Evolutionary conservation across 768 basidiomycete species (phyloP), one percentile per base, ranked within the genome.

Genomic region (Obba rivulosa): DNA sequence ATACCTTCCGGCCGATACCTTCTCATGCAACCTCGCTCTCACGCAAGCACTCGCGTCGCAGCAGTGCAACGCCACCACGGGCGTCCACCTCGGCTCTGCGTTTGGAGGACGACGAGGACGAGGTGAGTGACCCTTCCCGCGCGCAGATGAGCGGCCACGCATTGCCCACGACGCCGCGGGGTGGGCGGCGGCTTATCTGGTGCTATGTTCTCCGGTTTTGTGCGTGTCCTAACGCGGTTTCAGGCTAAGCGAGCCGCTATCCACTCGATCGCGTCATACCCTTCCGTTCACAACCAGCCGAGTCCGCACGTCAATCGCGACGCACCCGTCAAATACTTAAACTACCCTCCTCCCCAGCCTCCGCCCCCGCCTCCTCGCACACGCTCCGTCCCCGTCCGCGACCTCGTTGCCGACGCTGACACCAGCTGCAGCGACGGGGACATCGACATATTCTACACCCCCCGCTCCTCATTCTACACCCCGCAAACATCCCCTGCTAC

Each of bases 381-480:
- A 41, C 45, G 20, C 28, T 36, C 8, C 41, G 40, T 17, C 43
- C 40, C 41, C 11, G 49, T 45, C n/a, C 52, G 52, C 45, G 55
- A 53, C 10, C n/a, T n/a, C n/a, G n/a, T n/a, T n/a, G 49, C 42
- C n/a, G 60, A 58, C 55, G 50, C 40, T 8, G 56, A 54, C 39
- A 55, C 45, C 34, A 56, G 49, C 41, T 50, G 55, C 41, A 57
- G 59, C 51, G 73, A 75, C 52, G 52, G 59, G 14, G 73, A 71
- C 51, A 64, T 67, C 31, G 78, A 79, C 55, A 67, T 75, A 21
- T 87, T 81, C 64, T 87, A 80, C 62, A 87, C 83, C 1, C 81
- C 83, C 14, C 52, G 59, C 20, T 57, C 58, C 13, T 60, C 60
- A 18, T 13, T 62, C 16, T 67, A 71, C 50, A 77, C 80, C 4